Percentiles rank a stretch among this genome's conserved stretches.
phyloP scores from a whole-genome alignment of 257 asterid genomes.

The Penstemon newberryi region DNA sequence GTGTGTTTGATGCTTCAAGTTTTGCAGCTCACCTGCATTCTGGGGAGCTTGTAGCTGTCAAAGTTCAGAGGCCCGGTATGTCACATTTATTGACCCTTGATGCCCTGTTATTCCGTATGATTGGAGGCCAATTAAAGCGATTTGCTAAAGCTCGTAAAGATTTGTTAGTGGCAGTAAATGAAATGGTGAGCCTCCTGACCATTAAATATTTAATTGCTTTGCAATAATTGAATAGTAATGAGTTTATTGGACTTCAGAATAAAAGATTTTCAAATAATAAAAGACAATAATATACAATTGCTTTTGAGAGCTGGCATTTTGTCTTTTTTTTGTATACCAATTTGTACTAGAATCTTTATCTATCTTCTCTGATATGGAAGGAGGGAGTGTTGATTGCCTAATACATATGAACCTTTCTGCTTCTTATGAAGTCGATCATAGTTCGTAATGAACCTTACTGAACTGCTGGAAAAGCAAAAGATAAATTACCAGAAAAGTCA shows the following conservation, averaged over 20 bases:
- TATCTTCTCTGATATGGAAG: too few species aligned
- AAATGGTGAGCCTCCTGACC: constrained; percentile 70
- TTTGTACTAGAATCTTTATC: too few species aligned
- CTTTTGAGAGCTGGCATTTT: background rate
- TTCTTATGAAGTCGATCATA: background rate
- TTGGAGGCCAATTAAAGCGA: constrained; percentile 96
- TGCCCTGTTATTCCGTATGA: constrained; percentile 90
- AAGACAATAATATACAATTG: background rate
- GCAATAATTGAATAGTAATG: background rate
- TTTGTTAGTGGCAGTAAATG: constrained; percentile 92
- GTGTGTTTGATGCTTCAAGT: constrained; percentile 49
- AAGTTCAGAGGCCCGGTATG: constrained; percentile 99
- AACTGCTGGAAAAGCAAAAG: too few species aligned
- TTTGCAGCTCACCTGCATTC: constrained; percentile 96
- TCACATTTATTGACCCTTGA: constrained; percentile 80
- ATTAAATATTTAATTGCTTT: constrained; percentile 1
- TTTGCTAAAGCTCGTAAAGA: constrained; percentile 98
- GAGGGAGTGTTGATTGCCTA: background rate
- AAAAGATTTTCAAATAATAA: background rate
- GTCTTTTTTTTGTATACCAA: background rate
- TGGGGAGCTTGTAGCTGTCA: constrained; percentile 99
- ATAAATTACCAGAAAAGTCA: too few species aligned
- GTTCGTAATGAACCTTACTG: too few species aligned
- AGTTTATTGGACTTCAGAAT: constrained; percentile 12
- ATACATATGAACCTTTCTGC: background rate